Evolutionary conservation across 1,139 yeast genomes (phyloP).

Genomic region (Yamadazyma songkhlaensis): DNA sequence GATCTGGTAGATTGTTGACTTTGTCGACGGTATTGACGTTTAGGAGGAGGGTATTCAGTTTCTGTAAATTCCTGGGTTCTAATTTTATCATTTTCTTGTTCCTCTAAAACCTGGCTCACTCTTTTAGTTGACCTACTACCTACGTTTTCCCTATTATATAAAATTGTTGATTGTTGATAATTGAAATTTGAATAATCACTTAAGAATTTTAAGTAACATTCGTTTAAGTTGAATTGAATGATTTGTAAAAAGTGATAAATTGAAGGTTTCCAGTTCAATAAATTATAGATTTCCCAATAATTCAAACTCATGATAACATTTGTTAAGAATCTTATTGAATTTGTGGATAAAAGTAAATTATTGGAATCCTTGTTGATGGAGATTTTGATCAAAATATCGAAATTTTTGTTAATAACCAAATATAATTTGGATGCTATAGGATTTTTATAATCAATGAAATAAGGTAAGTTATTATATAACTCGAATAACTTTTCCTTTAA

Average conservation of each 20-base stretch:
- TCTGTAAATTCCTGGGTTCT: not conserved
- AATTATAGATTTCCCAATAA: conserved; percentile 47
- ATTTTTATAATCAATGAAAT: conserved; percentile 18
- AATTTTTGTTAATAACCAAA: conserved; percentile 36
- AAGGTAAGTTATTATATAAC: conserved; percentile 25
- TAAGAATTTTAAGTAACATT: conserved; percentile 37
- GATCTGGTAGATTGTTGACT: conserved; percentile 1
- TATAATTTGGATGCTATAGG: conserved; percentile 34
- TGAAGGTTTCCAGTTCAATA: conserved; percentile 44
- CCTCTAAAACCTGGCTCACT: conserved; percentile 14
- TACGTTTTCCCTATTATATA: conserved; percentile 12
- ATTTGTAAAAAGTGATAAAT: conserved; percentile 40
- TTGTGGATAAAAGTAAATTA: conserved; percentile 30
- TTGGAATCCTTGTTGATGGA: conserved; percentile 27
- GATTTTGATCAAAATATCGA: conserved; percentile 36
- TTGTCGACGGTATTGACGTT: not conserved
- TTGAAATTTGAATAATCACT: conserved; percentile 32
- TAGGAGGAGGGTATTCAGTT: not conserved
- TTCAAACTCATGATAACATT: conserved; percentile 37
- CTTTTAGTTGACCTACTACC: conserved; percentile 11
- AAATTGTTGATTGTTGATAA: conserved; percentile 12
- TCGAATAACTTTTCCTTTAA: conserved; percentile 24
- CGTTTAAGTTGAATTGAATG: conserved; percentile 40
- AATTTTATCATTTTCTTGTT: conserved; percentile 12
- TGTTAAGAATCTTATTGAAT: conserved; percentile 39